Percentiles rank a stretch among this genome's conserved stretches.
Evolutionary conservation across 805 yeast species (phyloP).

Genomic region (Ogataea methanolica): DNA sequence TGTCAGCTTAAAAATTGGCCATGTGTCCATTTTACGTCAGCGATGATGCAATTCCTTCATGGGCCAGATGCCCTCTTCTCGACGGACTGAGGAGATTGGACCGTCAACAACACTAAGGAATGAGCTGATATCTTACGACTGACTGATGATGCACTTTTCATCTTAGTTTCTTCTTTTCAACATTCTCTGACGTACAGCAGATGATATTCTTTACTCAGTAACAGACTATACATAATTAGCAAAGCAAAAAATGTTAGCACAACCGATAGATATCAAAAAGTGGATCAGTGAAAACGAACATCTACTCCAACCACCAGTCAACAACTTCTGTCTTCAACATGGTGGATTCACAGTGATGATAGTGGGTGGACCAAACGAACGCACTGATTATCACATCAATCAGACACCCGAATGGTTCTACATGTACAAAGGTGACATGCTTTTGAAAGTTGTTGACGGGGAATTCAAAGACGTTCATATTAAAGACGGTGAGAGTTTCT

Average conservation of each 20-base stretch:
- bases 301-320: conserved; percentile 85
- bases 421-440: conserved; percentile 83
- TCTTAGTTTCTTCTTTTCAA: no score
- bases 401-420: conserved; percentile 94
- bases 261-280: conserved; percentile 69
- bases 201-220: no score
- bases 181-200: no score
- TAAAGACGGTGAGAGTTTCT: conserved; percentile 82
- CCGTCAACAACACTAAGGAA: no score
- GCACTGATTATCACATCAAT: conserved; percentile 90
- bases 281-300: conserved; percentile 80
- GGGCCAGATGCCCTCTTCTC: no score
- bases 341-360: conserved; percentile 95
- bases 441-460: conserved; percentile 78
- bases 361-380: conserved; percentile 92
- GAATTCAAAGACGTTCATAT: conserved; percentile 71
- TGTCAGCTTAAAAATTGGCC: no score
- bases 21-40: no score
- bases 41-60: no score
- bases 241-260: conserved; percentile 50
- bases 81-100: no score
- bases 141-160: no score
- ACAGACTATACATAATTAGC: no score
- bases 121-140: no score
- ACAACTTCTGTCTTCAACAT: conserved; percentile 82